Evolutionary conservation across 1,284 basidiomycete species (phyloP), one percentile per base, ranked within the genome.

Genomic region (Ceratobasidium sp.): DNA sequence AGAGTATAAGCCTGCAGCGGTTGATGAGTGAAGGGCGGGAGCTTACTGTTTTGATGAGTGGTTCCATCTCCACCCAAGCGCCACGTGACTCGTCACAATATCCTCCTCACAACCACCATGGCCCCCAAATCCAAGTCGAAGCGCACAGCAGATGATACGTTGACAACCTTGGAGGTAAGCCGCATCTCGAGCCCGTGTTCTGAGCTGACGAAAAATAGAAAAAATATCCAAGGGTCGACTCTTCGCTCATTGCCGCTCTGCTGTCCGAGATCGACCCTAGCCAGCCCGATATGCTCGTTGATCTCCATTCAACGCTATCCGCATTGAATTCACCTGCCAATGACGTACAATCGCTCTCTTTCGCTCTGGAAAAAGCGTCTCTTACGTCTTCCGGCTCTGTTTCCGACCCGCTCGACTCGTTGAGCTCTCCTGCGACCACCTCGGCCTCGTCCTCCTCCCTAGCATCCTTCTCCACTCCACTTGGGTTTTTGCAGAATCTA

Each of bases 381-480:
- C 40, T 77, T 15, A 77, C 75, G 10, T 77, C 75, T 15, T 64
- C 60, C 23, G 55, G 64, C 75, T 77, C 73, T 28, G 26, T 44
- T 6, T 76, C 64, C 33, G 64, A 77, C 40, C 60, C 51, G 18
- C 53, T 76, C 39, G 72, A 76, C 7, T 66, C 72, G n/a, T 66
- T 39, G 13, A 76, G 72, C 51, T 76, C 72, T n/a, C 61, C 42
- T 44, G 46, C 49, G 46, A 46, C 67, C 2, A 55, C 67, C 3
- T 55, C 53, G 5, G 51, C 49, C 26, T 76, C 72, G 23, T 49
- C 72, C n/a, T 42, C 51, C 7, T 77, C 75, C 15, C 46, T 68
- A 28, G 75, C 63, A 33, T 77, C 75, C 1, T 68, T 77, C 51
- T 77, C 75, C 15, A 77, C 75, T 15, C 75, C 75, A 1, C 75